Percentiles rank a stretch among this genome's conserved stretches.
Evolutionary conservation across 2,329 filamentous ascomycete species (phyloP).

Genomic region (Knufia petricola): DNA sequence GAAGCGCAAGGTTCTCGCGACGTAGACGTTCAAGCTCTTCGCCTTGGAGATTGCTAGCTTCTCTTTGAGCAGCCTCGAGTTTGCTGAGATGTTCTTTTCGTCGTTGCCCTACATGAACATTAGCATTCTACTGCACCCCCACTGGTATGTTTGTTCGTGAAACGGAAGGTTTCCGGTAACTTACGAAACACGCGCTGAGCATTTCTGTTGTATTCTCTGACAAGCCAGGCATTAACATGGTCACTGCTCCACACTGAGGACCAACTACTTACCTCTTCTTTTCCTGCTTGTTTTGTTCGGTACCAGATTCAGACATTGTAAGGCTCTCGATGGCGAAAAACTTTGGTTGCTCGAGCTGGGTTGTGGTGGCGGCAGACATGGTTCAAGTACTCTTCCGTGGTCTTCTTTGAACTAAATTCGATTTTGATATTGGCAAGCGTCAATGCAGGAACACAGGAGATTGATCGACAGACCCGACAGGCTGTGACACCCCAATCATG

Average conservation of each 20-base stretch:
- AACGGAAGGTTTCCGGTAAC: constrained; percentile 13
- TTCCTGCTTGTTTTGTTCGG: constrained; percentile 24
- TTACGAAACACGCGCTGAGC: constrained; percentile 38
- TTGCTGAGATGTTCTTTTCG: constrained; percentile 38
- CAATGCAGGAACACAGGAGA: constrained; percentile 2
- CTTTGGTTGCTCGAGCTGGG: constrained; percentile 12
- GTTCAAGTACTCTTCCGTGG: constrained; percentile 18
- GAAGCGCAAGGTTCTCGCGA: constrained; percentile 32
- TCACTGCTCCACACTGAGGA: background rate
- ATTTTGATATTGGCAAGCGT: constrained; percentile 1
- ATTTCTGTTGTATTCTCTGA: constrained; percentile 32
- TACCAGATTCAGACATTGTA: constrained; percentile 25
- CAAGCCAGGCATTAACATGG: constrained; percentile 10
- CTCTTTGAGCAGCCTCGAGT: constrained; percentile 34
- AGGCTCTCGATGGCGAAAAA: background rate
- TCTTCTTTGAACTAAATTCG: background rate
- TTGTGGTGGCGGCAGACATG: constrained; percentile 22
- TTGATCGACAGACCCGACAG: constrained; percentile 8
- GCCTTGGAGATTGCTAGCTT: constrained; percentile 31
- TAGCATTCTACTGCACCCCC: background rate
- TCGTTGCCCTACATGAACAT: constrained; percentile 29
- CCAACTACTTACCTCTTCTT: constrained; percentile 22
- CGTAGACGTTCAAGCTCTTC: constrained; percentile 35
- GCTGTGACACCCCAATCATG: constrained; percentile 7
- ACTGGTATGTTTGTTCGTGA: constrained; percentile 15